Evolutionary conservation across 164 flowering plant genomes (phyloP).

Genomic region (Aristolochia contorta): DNA sequence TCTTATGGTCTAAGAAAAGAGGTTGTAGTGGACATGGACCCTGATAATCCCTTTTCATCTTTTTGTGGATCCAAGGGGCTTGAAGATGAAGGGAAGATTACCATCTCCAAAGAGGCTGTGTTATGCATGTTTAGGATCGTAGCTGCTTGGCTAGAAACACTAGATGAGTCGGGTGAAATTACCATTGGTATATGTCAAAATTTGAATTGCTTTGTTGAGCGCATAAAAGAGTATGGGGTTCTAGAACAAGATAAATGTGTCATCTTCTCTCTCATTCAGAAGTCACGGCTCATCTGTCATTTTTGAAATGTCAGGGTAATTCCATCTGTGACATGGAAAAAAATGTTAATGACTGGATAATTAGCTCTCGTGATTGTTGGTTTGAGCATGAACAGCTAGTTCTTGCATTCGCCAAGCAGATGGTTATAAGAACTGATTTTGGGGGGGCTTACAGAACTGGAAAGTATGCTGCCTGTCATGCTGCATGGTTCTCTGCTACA

Average conservation of each 20-base stretch:
- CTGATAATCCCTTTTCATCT: slow-evolving; percentile 5
- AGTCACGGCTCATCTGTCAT: slow-evolving; percentile 19
- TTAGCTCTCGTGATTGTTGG: slow-evolving; percentile 13
- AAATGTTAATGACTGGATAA: background rate
- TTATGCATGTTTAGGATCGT: slow-evolving; percentile 29
- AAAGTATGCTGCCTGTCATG: slow-evolving; percentile 50
- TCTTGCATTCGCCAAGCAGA: slow-evolving; percentile 29
- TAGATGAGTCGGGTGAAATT: slow-evolving; percentile 25
- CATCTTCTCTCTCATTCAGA: slow-evolving; percentile 29
- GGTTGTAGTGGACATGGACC: background rate
- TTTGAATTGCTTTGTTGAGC: slow-evolving; percentile 27
- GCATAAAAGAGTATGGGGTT: slow-evolving; percentile 17
- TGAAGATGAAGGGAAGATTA: slow-evolving; percentile 10
- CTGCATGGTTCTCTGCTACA: slow-evolving; percentile 48
- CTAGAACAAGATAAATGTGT: slow-evolving; percentile 23
- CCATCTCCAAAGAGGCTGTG: slow-evolving; percentile 23
- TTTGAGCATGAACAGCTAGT: slow-evolving; percentile 28
- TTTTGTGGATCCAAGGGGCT: slow-evolving; percentile 7
- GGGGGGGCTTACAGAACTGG: slow-evolving; percentile 64
- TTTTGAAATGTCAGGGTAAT: slow-evolving; percentile 4
- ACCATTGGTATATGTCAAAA: slow-evolving; percentile 22
- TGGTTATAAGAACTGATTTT: slow-evolving; percentile 24
- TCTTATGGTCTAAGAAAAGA: background rate
- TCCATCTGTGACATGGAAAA: slow-evolving; percentile 7
- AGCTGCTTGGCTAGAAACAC: slow-evolving; percentile 28